Conservation (phyloP, 345 rosid species). For the Linum lewisii region DNA sequence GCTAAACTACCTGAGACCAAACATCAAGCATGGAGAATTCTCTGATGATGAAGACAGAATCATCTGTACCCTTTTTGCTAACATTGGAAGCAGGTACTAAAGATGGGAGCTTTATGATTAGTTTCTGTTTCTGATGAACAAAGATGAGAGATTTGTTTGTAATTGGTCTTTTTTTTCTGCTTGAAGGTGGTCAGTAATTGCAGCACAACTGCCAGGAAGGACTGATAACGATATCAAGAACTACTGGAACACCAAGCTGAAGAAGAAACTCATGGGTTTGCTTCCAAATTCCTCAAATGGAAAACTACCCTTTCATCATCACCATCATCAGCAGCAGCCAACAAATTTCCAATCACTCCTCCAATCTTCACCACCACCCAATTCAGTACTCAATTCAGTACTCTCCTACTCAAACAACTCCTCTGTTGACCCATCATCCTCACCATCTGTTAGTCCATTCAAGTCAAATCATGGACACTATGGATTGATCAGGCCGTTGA, state of each 20-base stretch:
- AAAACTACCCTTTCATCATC: not conserved
- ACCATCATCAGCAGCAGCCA: not conserved
- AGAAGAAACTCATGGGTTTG: conserved; percentile 42
- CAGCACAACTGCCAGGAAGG: conserved; percentile 81
- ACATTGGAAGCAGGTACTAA: conserved; percentile 59
- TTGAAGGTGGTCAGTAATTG: conserved; percentile 74
- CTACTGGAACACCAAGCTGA: conserved; percentile 90
- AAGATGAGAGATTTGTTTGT: not conserved
- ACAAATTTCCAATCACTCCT: not conserved
- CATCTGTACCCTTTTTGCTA: conserved; percentile 43
- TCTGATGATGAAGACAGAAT: conserved; percentile 53
- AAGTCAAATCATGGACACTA: too few relatives aligned
- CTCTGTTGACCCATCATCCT: not conserved
- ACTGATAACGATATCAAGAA: conserved; percentile 90
- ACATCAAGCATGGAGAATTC: conserved; percentile 63
- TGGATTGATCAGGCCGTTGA: too few relatives aligned
- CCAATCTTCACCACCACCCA: not conserved
- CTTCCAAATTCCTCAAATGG: not conserved
- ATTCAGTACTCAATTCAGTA: not conserved
- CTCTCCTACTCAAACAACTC: not conserved
- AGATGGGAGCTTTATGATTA: not conserved
- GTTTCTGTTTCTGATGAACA: not conserved
- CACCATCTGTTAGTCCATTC: not conserved
- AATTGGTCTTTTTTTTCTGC: not conserved
- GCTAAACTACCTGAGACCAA: conserved; percentile 75